Evolutionary conservation across 768 basidiomycete genomes (phyloP).

Genomic region (Gloeopeniophorella convolvens): DNA sequence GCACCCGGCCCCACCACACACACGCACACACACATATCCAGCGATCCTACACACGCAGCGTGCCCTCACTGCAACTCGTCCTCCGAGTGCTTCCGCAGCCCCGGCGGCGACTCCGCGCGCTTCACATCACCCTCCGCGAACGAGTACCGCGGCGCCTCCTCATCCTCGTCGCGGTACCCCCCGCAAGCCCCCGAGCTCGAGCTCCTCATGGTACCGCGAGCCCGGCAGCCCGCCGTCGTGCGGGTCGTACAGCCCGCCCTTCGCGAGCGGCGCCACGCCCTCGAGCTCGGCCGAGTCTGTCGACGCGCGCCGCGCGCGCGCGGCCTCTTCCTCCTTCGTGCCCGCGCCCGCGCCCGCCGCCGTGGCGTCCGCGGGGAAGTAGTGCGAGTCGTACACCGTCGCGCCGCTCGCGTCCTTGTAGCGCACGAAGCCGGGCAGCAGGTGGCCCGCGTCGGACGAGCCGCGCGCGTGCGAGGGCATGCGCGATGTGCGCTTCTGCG

Average conservation of each 20-base stretch:
- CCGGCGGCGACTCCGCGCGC: no score
- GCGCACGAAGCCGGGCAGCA: constrained; percentile 14
- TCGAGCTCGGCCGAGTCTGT: constrained; percentile 1
- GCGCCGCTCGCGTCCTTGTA: constrained; percentile 12
- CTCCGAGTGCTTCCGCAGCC: no score
- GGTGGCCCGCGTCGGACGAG: not conserved
- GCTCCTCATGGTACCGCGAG: not conserved
- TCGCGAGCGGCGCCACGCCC: not conserved
- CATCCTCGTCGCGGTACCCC: not conserved
- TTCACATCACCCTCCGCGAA: no score
- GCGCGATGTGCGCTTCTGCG: constrained; percentile 19
- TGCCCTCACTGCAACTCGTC: no score
- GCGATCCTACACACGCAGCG: no score
- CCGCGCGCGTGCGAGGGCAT: not conserved
- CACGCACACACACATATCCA: no score
- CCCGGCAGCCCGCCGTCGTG: not conserved
- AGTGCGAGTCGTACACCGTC: constrained; percentile 13
- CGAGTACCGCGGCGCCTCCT: no score
- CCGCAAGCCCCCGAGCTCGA: not conserved
- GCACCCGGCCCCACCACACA: no score
- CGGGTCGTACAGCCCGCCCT: not conserved
- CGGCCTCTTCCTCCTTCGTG: not conserved
- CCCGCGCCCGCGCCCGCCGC: no score
- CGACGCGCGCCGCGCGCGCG: not conserved
- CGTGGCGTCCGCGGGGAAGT: not conserved